Percentiles rank a stretch among this genome's conserved stretches.
Evolutionary conservation across 768 basidiomycete genomes (phyloP).

Genomic region (Piloderma croceum): DNA sequence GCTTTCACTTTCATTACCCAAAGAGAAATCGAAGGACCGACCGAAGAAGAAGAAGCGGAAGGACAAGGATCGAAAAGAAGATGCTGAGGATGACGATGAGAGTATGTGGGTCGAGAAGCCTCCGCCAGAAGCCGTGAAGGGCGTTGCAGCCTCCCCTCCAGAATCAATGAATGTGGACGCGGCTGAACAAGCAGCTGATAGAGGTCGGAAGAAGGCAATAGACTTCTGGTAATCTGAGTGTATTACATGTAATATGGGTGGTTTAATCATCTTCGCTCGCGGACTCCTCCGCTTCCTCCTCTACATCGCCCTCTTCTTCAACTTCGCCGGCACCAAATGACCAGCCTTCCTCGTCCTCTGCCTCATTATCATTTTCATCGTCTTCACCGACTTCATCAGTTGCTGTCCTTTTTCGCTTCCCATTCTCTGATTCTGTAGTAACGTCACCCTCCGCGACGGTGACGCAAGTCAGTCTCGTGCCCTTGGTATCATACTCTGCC

Average conservation of each 20-base stretch:
- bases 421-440: constrained; percentile 13
- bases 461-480: constrained; percentile 76
- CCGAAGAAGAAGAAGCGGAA: constrained; percentile 41
- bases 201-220: constrained; percentile 62
- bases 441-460: constrained; percentile 50
- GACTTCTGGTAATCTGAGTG: constrained; percentile 42
- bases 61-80: constrained; percentile 19
- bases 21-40: constrained; percentile 35
- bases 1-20: constrained; percentile 27
- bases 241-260: background rate
- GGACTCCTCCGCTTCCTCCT: constrained; percentile 19
- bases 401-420: constrained; percentile 39
- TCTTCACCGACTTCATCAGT: constrained; percentile 17
- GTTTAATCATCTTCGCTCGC: constrained; percentile 11
- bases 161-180: background rate
- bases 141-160: constrained; percentile 17
- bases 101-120: constrained; percentile 71
- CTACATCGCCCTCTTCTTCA: constrained; percentile 17
- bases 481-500: constrained; percentile 76
- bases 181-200: constrained; percentile 11
- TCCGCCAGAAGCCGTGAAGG: constrained; percentile 43
- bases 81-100: constrained; percentile 39
- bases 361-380: constrained; percentile 29
- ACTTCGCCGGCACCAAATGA: constrained; percentile 17
- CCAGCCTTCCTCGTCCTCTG: constrained; percentile 28